Base-by-base conservation (phyloP, 1,284 basidiomycete species). In the Cystobasidium pallidum region DNA sequence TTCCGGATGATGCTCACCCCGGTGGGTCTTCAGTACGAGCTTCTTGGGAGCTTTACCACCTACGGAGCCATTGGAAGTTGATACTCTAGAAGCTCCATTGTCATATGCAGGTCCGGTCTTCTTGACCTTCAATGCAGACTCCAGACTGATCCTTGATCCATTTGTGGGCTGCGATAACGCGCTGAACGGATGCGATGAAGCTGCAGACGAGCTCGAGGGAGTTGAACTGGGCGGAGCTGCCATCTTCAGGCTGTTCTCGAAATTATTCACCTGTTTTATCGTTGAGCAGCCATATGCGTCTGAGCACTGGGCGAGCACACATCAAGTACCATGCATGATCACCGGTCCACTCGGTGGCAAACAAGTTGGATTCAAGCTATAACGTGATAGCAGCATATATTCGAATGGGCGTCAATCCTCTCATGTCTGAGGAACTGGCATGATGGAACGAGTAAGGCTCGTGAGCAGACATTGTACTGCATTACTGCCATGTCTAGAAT, bases 21-120 rank as follows among this genome's bases (percentile, higher is more conserved):
- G 63, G 34, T 47, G 26, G n/a, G 47, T 51, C 70, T 66, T 72
- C 13, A 72, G 28, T 26, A 72, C 54, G 32, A 72, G 70, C 64
- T 72, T 72, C 65, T 66, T 72, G 7, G 63, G 57, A 7, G 32
- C 59, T 43, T 55, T 55, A 24, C 39, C 49, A 30, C 64, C 49
- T 43, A 41, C 11, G 7, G 21, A 19, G 32, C 32, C 28, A n/a
- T 10, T 49, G 19, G 52, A 55, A 8, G 36, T 66, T 26, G 51
- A 41, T 41, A 51, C 36, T 41, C 10, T 49, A 21, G 34, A 2
- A 11, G 24, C 49, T n/a, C 57, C n/a, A 21, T 7, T 43, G 64
- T 51, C 51, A 39, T 66, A 54, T 21, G 34, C 4, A 49, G 62
- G 47, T 41, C 62, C 62, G 39, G 21, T 49, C 30, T 47, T 36